Evolutionary conservation across 1,284 basidiomycete species (phyloP).

Genomic region (Trichosporon ovoides): DNA sequence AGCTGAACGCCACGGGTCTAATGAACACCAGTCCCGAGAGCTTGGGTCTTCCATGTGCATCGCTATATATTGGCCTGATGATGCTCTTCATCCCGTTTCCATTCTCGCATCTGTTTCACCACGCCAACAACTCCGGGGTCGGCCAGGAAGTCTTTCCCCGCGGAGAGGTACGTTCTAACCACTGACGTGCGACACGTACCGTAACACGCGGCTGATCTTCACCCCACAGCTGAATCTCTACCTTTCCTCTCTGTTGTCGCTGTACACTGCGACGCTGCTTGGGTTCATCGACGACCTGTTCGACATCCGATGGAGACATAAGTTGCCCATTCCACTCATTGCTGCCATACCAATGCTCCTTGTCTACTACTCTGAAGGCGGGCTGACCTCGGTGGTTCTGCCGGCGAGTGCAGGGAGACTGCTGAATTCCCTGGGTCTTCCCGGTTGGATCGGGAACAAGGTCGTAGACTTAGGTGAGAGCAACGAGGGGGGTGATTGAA

Average conservation of each 20-base stretch:
- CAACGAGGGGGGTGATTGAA: not conserved
- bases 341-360: slow-evolving; percentile 90
- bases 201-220: not conserved
- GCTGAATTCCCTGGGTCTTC: slow-evolving; percentile 45
- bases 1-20: not conserved
- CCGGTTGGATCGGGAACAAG: slow-evolving; percentile 51
- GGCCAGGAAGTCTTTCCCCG: slow-evolving; percentile 66
- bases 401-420: slow-evolving; percentile 69
- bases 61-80: slow-evolving; percentile 77
- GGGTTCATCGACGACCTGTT: slow-evolving; percentile 98
- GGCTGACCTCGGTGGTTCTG: slow-evolving; percentile 89
- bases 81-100: slow-evolving; percentile 85
- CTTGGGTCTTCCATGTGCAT: slow-evolving; percentile 81
- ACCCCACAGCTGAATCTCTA: slow-evolving; percentile 72
- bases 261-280: slow-evolving; percentile 85
- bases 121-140: slow-evolving; percentile 14
- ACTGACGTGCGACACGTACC: not conserved
- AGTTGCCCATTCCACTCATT: slow-evolving; percentile 93
- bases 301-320: slow-evolving; percentile 98
- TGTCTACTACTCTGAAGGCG: slow-evolving; percentile 91
- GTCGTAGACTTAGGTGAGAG: slow-evolving; percentile 82
- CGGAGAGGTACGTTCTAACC: slow-evolving; percentile 60
- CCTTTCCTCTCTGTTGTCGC: slow-evolving; percentile 81
- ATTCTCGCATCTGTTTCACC: slow-evolving; percentile 64
- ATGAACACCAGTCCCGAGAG: slow-evolving; percentile 73